Conservation (phyloP, 768 basidiomycete genomes). For the Termitomyces sp. region DNA sequence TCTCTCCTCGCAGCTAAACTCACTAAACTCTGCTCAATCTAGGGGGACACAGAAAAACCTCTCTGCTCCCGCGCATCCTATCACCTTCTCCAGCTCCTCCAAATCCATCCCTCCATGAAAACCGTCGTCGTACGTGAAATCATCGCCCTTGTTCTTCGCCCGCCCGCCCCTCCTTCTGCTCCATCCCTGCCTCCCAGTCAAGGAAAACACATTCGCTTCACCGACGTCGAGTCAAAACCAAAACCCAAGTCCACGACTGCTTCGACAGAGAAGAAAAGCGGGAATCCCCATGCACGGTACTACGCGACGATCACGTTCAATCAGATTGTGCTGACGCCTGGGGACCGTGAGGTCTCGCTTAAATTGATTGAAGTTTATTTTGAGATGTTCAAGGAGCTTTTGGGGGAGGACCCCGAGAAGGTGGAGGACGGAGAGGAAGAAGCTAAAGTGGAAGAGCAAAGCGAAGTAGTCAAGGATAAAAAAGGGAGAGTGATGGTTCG, state of each 20-base stretch:
- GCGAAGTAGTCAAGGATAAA: slow-evolving; percentile 27
- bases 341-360: slow-evolving; percentile 71
- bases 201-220: slow-evolving; percentile 53
- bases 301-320: slow-evolving; percentile 94
- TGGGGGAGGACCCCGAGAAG: slow-evolving; percentile 52
- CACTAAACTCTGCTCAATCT: background rate
- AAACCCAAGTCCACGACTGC: slow-evolving; percentile 24
- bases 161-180: slow-evolving; percentile 35
- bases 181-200: slow-evolving; percentile 30
- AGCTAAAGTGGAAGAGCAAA: slow-evolving; percentile 26
- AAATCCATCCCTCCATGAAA: slow-evolving; percentile 93
- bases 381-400: slow-evolving; percentile 85
- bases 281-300: slow-evolving; percentile 78
- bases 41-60: slow-evolving; percentile 89
- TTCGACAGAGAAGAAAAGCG: slow-evolving; percentile 35
- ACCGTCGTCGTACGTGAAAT: slow-evolving; percentile 84
- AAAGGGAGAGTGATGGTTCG: slow-evolving; percentile 20
- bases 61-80: slow-evolving; percentile 90
- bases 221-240: slow-evolving; percentile 29
- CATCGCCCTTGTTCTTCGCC: slow-evolving; percentile 71
- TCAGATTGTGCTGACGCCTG: slow-evolving; percentile 74
- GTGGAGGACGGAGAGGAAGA: slow-evolving; percentile 26
- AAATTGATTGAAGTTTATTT: slow-evolving; percentile 90
- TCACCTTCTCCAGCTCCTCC: slow-evolving; percentile 84
- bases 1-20: background rate